These are phyloP conservation scores for Auricularia cornea DNA, from an alignment of 768 basidiomycete species.

Conservation along the genomic window DNA sequence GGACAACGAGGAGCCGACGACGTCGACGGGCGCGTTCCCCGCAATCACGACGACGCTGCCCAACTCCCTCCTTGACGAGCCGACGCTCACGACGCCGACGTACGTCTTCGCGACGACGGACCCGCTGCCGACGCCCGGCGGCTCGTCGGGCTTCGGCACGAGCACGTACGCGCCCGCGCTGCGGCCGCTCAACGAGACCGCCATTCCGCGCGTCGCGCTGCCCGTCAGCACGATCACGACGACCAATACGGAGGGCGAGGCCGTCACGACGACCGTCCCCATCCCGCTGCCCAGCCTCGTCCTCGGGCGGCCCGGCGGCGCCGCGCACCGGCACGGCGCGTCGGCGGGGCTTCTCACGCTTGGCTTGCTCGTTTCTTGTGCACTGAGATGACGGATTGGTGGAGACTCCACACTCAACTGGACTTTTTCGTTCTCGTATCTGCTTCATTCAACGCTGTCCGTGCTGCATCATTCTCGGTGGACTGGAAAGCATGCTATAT, in stretches of 20 bases:
- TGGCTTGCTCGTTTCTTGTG: background rate
- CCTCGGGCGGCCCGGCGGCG: background rate
- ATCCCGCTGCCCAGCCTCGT: background rate
- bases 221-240: slow-evolving; percentile 46
- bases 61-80: slow-evolving; percentile 60
- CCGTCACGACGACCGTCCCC: slow-evolving; percentile 42
- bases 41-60: slow-evolving; percentile 63
- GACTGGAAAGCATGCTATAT: too few species aligned
- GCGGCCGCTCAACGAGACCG: slow-evolving; percentile 35
- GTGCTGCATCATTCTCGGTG: too few species aligned
- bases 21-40: slow-evolving; percentile 13
- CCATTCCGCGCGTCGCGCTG: slow-evolving; percentile 49
- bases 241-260: slow-evolving; percentile 46
- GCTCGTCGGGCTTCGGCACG: slow-evolving; percentile 54
- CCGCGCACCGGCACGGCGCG: background rate
- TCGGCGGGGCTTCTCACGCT: background rate
- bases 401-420: too few species aligned
- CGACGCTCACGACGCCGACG: slow-evolving; percentile 50
- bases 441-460: too few species aligned
- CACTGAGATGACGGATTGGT: background rate
- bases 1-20: background rate
- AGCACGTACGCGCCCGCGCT: slow-evolving; percentile 62
- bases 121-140: slow-evolving; percentile 24
- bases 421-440: too few species aligned
- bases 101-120: slow-evolving; percentile 68